These are phyloP conservation scores for Ophiocordyceps australis DNA, from an alignment of 2,329 filamentous ascomycete species.

Conservation along the genomic window DNA sequence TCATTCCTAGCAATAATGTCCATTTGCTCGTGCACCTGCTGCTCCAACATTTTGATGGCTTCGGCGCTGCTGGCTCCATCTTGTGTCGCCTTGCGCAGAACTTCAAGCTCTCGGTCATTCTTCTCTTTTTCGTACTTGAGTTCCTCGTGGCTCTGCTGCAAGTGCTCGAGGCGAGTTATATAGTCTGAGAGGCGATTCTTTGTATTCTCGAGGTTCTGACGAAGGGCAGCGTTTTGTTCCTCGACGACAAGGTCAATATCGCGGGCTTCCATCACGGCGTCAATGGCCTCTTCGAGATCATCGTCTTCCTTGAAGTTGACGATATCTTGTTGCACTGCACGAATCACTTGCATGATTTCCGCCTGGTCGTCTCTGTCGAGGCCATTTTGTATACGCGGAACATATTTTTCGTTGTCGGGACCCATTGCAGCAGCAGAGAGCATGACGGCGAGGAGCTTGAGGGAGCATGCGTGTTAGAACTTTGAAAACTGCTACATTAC, in stretches of 20 bases:
- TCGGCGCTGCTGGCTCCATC: constrained; percentile 33
- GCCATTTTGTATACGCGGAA: constrained; percentile 22
- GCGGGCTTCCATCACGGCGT: constrained; percentile 22
- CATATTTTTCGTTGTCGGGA: constrained; percentile 34
- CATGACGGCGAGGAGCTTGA: constrained; percentile 41
- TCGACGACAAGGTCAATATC: constrained; percentile 39
- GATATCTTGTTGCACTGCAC: constrained; percentile 20
- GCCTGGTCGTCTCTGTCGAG: constrained; percentile 23
- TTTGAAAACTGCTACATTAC: background rate
- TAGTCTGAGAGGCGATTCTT: constrained; percentile 40
- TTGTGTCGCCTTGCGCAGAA: constrained; percentile 28
- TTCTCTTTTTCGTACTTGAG: constrained; percentile 44
- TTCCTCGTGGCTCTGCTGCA: constrained; percentile 45
- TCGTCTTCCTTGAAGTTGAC: constrained; percentile 16
- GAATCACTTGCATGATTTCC: constrained; percentile 25
- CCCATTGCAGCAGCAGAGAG: constrained; percentile 42
- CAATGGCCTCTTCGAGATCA: constrained; percentile 18
- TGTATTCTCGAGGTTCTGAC: constrained; percentile 30
- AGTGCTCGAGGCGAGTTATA: constrained; percentile 37
- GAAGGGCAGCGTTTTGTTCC: constrained; percentile 31
- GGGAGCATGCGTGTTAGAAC: constrained; percentile 1
- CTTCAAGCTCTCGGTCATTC: constrained; percentile 32
- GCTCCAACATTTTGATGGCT: constrained; percentile 33
- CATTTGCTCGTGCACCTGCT: constrained; percentile 46
- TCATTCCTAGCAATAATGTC: constrained; percentile 48